These are phyloP conservation scores for Blakeslea trispora DNA, from an alignment of 371 early-diverging fungal genomes.

Conservation along the genomic window DNA sequence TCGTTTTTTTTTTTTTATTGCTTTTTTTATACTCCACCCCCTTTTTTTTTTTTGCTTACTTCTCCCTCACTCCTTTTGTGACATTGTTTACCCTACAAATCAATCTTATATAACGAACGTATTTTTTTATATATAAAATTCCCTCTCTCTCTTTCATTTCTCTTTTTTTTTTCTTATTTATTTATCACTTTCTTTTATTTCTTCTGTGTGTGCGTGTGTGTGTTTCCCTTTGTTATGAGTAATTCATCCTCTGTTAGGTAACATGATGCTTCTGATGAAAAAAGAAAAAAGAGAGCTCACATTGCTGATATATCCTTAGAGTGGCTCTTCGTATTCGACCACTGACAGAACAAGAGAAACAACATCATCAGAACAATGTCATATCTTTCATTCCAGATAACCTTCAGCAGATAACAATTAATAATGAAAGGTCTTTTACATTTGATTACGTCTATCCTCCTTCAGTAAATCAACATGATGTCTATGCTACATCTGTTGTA, in stretches of 20 bases:
- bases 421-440: constrained; percentile 71
- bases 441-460: constrained; percentile 88
- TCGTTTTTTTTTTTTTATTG: constrained; percentile 6
- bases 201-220: no score
- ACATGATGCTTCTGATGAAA: background rate
- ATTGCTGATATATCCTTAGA: constrained; percentile 28
- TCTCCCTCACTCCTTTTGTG: background rate
- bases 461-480: constrained; percentile 63
- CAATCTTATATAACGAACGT: no score
- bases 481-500: constrained; percentile 70
- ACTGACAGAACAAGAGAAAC: constrained; percentile 72
- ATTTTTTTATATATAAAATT: constrained; percentile 10
- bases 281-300: background rate
- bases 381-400: constrained; percentile 59
- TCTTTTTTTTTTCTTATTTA: background rate
- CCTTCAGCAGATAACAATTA: constrained; percentile 64
- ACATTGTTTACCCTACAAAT: no score
- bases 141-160: constrained; percentile 2
- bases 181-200: constrained; percentile 2
- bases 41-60: constrained; percentile 10
- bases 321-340: constrained; percentile 81
- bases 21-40: constrained; percentile 6
- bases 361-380: constrained; percentile 60
- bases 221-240: background rate
- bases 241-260: constrained; percentile 29